A percentile compares a stretch with the other conserved stretches of the same genome.
Evolutionary conservation across 192 early-diverging fungal genomes (phyloP).

Genomic region (Podila clonocystis): DNA sequence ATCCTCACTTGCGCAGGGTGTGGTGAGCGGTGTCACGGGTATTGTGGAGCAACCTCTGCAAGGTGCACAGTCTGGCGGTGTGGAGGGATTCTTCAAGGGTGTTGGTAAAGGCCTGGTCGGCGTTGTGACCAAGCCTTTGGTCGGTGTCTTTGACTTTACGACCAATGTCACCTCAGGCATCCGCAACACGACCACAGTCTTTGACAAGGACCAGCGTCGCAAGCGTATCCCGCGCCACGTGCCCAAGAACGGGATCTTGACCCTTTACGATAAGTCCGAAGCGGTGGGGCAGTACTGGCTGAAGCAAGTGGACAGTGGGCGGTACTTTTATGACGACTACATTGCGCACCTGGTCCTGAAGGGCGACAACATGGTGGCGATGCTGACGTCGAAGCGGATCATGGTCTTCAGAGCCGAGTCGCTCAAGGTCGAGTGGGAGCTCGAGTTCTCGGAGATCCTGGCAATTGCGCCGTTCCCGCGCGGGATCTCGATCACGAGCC

Average conservation of each 20-base stretch:
- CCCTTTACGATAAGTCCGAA: slow-evolving; percentile 69
- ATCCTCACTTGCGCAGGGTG: slow-evolving; percentile 81
- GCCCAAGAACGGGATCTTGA: slow-evolving; percentile 85
- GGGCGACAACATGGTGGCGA: slow-evolving; percentile 84
- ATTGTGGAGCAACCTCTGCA: slow-evolving; percentile 85
- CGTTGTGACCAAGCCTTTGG: slow-evolving; percentile 93
- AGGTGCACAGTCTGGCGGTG: slow-evolving; percentile 88
- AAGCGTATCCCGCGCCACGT: slow-evolving; percentile 88
- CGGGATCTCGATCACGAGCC: slow-evolving; percentile 78
- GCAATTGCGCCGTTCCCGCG: slow-evolving; percentile 75
- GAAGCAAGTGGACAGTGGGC: slow-evolving; percentile 79
- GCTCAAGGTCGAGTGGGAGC: slow-evolving; percentile 86
- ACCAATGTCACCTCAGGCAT: slow-evolving; percentile 91
- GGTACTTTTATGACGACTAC: slow-evolving; percentile 85
- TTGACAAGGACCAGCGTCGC: slow-evolving; percentile 84
- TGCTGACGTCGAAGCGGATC: slow-evolving; percentile 84
- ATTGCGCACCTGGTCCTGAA: slow-evolving; percentile 86
- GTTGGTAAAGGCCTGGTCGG: slow-evolving; percentile 95
- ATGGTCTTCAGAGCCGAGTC: slow-evolving; percentile 78
- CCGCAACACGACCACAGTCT: slow-evolving; percentile 92
- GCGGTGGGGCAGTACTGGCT: slow-evolving; percentile 90
- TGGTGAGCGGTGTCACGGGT: slow-evolving; percentile 89
- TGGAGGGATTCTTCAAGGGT: slow-evolving; percentile 95
- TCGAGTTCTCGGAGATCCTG: slow-evolving; percentile 76
- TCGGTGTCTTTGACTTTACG: slow-evolving; percentile 95